Conservation (phyloP, 257 asterid genomes). For the Solanum stenotomum region DNA sequence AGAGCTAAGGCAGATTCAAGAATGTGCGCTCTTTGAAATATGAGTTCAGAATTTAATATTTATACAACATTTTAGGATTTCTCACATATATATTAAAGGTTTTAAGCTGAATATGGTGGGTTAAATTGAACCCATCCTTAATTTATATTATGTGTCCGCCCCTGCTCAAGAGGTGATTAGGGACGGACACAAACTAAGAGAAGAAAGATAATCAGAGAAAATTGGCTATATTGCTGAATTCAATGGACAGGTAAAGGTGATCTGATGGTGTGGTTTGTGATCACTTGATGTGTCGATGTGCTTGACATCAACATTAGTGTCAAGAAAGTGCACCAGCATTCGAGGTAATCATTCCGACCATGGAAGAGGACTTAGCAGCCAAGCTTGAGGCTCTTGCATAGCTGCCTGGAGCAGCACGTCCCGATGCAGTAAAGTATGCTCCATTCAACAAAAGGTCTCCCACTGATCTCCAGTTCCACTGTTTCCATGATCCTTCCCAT, state of each 20-base stretch:
- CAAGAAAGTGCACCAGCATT: slow-evolving; percentile 62
- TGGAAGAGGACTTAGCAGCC: slow-evolving; percentile 78
- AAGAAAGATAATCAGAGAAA: neutral
- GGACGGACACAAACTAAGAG: neutral
- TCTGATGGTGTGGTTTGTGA: neutral
- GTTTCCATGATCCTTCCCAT: slow-evolving; percentile 40
- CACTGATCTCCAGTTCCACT: slow-evolving; percentile 97
- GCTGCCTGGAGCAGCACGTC: slow-evolving; percentile 60
- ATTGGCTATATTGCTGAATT: neutral
- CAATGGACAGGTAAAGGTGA: neutral
- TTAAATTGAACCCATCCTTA: neutral
- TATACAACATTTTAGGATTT: neutral
- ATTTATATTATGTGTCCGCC: neutral
- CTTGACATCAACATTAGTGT: slow-evolving; percentile 35
- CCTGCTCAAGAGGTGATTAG: neutral
- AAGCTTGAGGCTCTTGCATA: slow-evolving; percentile 85
- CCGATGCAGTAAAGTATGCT: slow-evolving; percentile 74
- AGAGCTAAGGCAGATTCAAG: neutral
- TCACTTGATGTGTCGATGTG: neutral
- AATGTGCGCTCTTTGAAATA: neutral
- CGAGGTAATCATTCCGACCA: slow-evolving; percentile 62
- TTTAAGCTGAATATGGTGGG: neutral
- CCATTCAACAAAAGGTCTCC: slow-evolving; percentile 95
- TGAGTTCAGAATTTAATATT: neutral
- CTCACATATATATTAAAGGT: neutral